phyloP scores from a whole-genome alignment of 768 basidiomycete genomes.

The Boletales sp. region DNA sequence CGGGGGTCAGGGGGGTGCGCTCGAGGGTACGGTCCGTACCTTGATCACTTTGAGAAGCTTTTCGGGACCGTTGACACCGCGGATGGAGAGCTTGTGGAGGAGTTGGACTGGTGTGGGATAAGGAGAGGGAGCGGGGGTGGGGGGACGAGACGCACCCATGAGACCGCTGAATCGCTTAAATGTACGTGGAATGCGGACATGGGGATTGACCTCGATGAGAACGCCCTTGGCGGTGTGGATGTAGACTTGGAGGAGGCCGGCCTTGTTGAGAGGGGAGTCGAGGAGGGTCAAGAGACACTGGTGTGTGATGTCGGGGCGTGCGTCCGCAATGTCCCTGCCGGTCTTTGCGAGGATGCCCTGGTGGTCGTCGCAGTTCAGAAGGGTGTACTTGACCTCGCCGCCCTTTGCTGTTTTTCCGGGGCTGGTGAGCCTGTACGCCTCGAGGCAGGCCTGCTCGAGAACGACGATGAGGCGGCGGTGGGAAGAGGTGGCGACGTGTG shows the following conservation, averaged over 20 bases:
- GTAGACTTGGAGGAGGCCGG: constrained; percentile 93
- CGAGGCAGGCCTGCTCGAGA: constrained; percentile 91
- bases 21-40: constrained; percentile 42
- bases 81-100: constrained; percentile 90
- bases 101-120: constrained; percentile 71
- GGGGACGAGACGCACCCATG: constrained; percentile 67
- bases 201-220: constrained; percentile 97
- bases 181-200: constrained; percentile 95
- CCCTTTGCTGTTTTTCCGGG: constrained; percentile 50
- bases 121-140: not conserved
- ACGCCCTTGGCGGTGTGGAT: constrained; percentile 96
- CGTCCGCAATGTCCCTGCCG: constrained; percentile 96
- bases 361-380: constrained; percentile 98
- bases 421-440: constrained; percentile 84
- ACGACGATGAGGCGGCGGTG: constrained; percentile 83
- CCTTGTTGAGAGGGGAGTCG: constrained; percentile 97
- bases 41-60: constrained; percentile 97
- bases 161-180: constrained; percentile 98
- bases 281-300: constrained; percentile 97
- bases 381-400: constrained; percentile 89
- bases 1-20: too few relatives aligned
- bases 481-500: constrained; percentile 60
- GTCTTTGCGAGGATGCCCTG: constrained; percentile 98
- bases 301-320: constrained; percentile 98
- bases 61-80: constrained; percentile 95